phyloP scores from a whole-genome alignment of 805 yeast genomes.

The Hanseniaspora pseudoguilliermondii region DNA sequence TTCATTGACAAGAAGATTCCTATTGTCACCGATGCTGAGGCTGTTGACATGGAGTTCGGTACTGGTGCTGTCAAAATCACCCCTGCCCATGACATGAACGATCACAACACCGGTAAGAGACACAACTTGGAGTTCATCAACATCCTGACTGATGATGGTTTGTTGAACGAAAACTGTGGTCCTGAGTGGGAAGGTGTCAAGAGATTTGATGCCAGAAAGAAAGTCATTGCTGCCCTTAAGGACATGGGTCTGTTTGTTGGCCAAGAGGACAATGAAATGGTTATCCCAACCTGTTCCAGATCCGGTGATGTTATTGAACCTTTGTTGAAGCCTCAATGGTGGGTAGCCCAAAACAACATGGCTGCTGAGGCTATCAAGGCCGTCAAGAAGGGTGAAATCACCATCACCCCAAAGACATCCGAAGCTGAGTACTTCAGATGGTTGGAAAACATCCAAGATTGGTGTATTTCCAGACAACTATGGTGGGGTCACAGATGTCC shows the following conservation, averaged over 20 bases:
- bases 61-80: slow-evolving; percentile 99
- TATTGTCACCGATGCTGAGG: slow-evolving; percentile 76
- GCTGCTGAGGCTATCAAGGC: slow-evolving; percentile 79
- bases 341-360: slow-evolving; percentile 86
- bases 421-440: slow-evolving; percentile 90
- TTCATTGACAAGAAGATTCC: slow-evolving; percentile 76
- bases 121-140: slow-evolving; percentile 76
- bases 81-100: slow-evolving; percentile 96
- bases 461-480: slow-evolving; percentile 92
- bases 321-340: slow-evolving; percentile 96
- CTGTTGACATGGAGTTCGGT: slow-evolving; percentile 98
- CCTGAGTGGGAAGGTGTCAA: slow-evolving; percentile 72
- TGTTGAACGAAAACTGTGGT: slow-evolving; percentile 83
- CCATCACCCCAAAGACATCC: slow-evolving; percentile 75
- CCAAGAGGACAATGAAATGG: slow-evolving; percentile 91
- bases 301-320: slow-evolving; percentile 97
- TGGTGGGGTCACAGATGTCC: slow-evolving; percentile 99
- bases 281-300: slow-evolving; percentile 86
- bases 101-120: slow-evolving; percentile 93
- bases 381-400: slow-evolving; percentile 67
- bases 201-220: slow-evolving; percentile 85
- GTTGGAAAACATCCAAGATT: slow-evolving; percentile 92
- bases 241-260: slow-evolving; percentile 63
- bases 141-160: slow-evolving; percentile 85
- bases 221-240: slow-evolving; percentile 70